Percentiles rank a stretch among this genome's conserved stretches.
Conservation (phyloP, 2,329 filamentous ascomycete genomes). For the Cytospora mali region DNA sequence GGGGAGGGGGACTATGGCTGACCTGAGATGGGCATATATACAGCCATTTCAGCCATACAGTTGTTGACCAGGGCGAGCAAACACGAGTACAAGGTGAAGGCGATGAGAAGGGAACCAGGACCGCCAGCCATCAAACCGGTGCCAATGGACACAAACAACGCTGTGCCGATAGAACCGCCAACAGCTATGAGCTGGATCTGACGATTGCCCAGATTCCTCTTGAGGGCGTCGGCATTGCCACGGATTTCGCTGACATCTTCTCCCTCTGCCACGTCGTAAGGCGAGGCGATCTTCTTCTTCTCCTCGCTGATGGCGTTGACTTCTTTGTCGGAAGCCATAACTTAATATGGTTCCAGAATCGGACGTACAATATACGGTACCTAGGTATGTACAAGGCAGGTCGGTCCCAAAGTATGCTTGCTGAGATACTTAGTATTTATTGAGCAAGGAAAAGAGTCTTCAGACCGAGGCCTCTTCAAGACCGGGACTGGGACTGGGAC, state of each 20-base stretch:
- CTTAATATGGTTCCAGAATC: background rate
- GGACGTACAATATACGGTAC: too few relatives aligned
- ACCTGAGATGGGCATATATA: conserved; percentile 62
- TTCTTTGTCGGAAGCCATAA: conserved; percentile 14
- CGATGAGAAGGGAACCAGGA: conserved; percentile 58
- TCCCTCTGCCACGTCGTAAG: conserved; percentile 19
- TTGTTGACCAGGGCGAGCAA: conserved; percentile 66
- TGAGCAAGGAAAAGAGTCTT: too few relatives aligned
- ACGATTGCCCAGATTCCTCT: conserved; percentile 55
- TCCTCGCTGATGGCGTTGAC: conserved; percentile 4
- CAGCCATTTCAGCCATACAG: conserved; percentile 65
- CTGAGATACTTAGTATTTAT: too few relatives aligned
- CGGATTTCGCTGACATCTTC: conserved; percentile 12
- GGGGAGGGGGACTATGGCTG: too few relatives aligned
- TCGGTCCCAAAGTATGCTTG: too few relatives aligned
- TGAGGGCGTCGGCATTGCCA: conserved; percentile 35
- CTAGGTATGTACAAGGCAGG: too few relatives aligned
- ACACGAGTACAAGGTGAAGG: conserved; percentile 57
- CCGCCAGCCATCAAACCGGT: conserved; percentile 50
- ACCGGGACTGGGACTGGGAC: too few relatives aligned
- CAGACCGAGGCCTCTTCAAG: too few relatives aligned
- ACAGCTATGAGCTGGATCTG: conserved; percentile 63
- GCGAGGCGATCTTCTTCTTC: background rate
- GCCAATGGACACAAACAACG: conserved; percentile 65
- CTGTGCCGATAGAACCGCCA: conserved; percentile 60